phyloP scores from a whole-genome alignment of 129 eudicot species.

The Flaveria trinervia region DNA sequence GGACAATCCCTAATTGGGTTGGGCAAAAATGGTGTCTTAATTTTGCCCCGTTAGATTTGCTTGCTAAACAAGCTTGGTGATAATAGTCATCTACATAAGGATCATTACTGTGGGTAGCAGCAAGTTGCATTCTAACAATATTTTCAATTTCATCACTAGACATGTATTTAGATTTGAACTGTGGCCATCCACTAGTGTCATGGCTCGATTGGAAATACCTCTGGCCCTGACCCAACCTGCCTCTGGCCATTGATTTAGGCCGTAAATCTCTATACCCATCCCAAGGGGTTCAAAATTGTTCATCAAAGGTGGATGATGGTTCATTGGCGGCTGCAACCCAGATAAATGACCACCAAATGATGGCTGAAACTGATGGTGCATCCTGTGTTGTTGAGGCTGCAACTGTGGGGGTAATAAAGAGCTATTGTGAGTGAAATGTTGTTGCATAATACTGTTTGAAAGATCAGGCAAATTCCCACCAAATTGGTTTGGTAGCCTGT shows the following conservation, averaged over 20 bases:
- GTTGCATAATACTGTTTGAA: slow-evolving; percentile 55
- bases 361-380: slow-evolving; percentile 54
- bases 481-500: slow-evolving; percentile 57
- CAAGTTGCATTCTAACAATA: slow-evolving; percentile 82
- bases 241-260: slow-evolving; percentile 44
- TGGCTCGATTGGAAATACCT: slow-evolving; percentile 56
- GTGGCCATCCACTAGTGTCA: slow-evolving; percentile 80
- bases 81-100: slow-evolving; percentile 95
- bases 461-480: slow-evolving; percentile 55
- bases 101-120: slow-evolving; percentile 90
- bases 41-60: slow-evolving; percentile 62
- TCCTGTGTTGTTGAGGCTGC: slow-evolving; percentile 51
- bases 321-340: slow-evolving; percentile 56
- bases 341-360: slow-evolving; percentile 51
- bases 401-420: slow-evolving; percentile 32
- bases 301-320: slow-evolving; percentile 57
- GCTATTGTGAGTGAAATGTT: slow-evolving; percentile 34
- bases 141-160: slow-evolving; percentile 77
- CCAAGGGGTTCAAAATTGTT: slow-evolving; percentile 72
- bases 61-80: slow-evolving; percentile 82
- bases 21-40: slow-evolving; percentile 90
- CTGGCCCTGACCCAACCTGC: slow-evolving; percentile 48
- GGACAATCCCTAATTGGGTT: slow-evolving; percentile 59
- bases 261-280: slow-evolving; percentile 61
- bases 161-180: slow-evolving; percentile 82